These are phyloP conservation scores for Coccomyxa sp. DNA, from an alignment of 139 green algal genomes.

Conservation along the genomic window DNA sequence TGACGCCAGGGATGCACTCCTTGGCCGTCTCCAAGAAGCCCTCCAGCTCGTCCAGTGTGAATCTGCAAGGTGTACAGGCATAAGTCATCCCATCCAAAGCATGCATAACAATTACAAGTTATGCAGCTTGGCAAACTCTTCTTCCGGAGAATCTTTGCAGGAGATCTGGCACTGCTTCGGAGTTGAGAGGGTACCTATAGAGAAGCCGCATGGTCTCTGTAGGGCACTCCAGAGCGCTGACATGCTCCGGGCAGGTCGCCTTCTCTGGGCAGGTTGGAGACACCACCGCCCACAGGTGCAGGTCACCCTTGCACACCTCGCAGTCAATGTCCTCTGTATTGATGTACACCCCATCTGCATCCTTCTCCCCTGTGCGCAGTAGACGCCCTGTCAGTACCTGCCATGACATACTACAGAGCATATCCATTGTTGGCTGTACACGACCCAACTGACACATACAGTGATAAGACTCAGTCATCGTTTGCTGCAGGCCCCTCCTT, in stretches of 20 bases:
- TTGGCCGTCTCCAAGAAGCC: constrained; percentile 22
- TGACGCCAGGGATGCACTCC: constrained; percentile 6
- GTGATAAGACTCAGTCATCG: background rate
- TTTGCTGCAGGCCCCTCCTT: no score
- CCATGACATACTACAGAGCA: background rate
- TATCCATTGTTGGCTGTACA: background rate
- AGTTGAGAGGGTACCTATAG: constrained; percentile 33
- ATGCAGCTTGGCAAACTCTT: background rate
- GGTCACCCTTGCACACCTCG: constrained; percentile 58
- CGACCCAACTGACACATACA: background rate
- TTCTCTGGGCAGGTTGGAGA: constrained; percentile 28
- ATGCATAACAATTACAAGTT: background rate
- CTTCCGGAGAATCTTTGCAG: background rate
- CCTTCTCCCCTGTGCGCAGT: constrained; percentile 16
- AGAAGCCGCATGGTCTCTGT: constrained; percentile 39
- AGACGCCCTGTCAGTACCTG: background rate
- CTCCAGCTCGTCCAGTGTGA: constrained; percentile 38
- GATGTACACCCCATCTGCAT: constrained; percentile 36
- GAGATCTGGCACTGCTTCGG: background rate
- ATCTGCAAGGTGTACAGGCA: background rate
- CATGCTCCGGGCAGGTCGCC: constrained; percentile 69
- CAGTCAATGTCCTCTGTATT: constrained; percentile 62
- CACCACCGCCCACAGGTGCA: constrained; percentile 67
- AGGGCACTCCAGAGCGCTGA: constrained; percentile 25
- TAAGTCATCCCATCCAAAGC: background rate